Conservation (phyloP, 768 basidiomycete genomes). For the Boletus patriciae region DNA sequence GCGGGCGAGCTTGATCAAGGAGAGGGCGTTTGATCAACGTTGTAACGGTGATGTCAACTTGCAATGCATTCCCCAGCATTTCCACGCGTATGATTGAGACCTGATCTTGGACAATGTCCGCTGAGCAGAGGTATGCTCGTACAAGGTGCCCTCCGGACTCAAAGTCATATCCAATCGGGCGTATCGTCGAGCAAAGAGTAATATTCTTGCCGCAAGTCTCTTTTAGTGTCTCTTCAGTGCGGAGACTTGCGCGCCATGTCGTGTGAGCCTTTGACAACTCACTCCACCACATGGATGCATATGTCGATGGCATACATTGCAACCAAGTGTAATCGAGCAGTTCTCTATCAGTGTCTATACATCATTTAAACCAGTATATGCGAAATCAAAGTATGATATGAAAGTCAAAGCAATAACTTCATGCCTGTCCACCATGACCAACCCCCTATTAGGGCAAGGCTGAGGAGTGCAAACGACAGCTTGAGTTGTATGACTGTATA, state of each 20-base stretch:
- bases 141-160: constrained; percentile 72
- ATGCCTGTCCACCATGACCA: constrained; percentile 67
- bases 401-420: constrained; percentile 40
- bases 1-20: constrained; percentile 63
- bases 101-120: neutral
- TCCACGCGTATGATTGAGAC: neutral
- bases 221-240: neutral
- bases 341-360: neutral
- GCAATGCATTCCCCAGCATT: neutral
- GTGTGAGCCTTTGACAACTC: neutral
- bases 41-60: neutral
- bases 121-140: constrained; percentile 48
- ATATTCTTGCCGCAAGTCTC: constrained; percentile 4
- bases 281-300: neutral
- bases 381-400: neutral
- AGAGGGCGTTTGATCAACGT: constrained; percentile 43
- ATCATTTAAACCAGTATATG: neutral
- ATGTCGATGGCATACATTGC: constrained; percentile 13
- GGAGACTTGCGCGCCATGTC: neutral
- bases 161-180: constrained; percentile 62
- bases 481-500: constrained; percentile 72
- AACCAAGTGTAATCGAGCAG: neutral
- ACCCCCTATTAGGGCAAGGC: constrained; percentile 49
- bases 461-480: constrained; percentile 58
- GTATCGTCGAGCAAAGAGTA: constrained; percentile 77